Base-by-base conservation (phyloP, 331 rosid species). In the Saraca asoca region DNA sequence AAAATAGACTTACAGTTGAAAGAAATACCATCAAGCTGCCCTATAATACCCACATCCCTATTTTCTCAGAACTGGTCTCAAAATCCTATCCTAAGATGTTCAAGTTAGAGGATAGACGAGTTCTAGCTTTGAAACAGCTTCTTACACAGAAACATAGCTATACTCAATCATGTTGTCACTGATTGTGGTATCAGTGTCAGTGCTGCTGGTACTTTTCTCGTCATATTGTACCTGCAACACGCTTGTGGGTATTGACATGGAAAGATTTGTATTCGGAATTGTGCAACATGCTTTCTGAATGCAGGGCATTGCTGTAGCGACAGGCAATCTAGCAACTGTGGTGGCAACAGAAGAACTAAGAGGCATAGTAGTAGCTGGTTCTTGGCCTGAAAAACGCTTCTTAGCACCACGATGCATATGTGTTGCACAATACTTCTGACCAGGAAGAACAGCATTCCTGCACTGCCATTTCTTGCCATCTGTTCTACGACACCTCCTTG, bases 391-490 rank as follows among this genome's bases (percentile, higher is more conserved):
- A 15, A 31, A 33, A 18, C 78, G 90, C 85, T 65, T 85, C 76
- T 88, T 89, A 31, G 87, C 82, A 17, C 96, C 98, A 78, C 95
- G 78, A 68, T 88, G 90, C 87, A 86, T 73, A 62, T 91, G 98
- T 10, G 83, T 72, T 14, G 66, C 81, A 66, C 98, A 87, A 66
- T 88, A 88, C 61, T 91, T 91, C 58, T 83, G 87, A 46, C 81
- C 74, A 1, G 90, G 85, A 66, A 91, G 74, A 48, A 73, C 82
- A 10, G 63, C 82, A 18, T 83, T 69, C 74, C 81, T 78, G 83
- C 98, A 91, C 49, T 87, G 79, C 98, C 98, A 91, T 67, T 85
- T 91, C 80, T 87, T 88, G 24, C 96, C 98, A 1, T 91, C 96
- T 7, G 96, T 91, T 82, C 98, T 82, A 59, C 96, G 79, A 42